Conservation (phyloP, 2,329 filamentous ascomycete genomes). For the Fusarium sp. region DNA sequence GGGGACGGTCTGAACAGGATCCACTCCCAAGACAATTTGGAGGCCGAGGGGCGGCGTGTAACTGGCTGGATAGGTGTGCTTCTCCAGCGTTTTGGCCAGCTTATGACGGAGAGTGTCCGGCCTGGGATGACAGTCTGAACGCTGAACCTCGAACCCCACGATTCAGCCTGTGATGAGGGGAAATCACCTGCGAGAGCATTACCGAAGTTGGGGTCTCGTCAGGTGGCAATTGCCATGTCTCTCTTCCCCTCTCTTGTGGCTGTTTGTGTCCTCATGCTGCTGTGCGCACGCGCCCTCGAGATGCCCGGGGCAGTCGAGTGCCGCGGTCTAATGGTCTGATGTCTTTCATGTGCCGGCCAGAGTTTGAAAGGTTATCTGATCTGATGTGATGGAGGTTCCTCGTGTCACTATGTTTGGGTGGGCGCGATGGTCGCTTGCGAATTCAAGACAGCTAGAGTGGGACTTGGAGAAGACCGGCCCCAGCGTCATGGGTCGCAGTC, state of each 20-base stretch:
- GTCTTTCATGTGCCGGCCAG: constrained; percentile 28
- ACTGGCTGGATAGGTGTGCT: constrained; percentile 33
- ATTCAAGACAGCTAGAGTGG: constrained; percentile 15
- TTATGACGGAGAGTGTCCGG: constrained; percentile 28
- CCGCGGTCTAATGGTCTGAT: constrained; percentile 21
- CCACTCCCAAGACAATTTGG: constrained; percentile 35
- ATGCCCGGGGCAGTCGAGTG: constrained; percentile 9
- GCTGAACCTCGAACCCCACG: constrained; percentile 24
- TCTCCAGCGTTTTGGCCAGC: constrained; percentile 12
- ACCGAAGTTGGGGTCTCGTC: constrained; percentile 8
- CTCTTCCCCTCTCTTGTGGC: constrained; percentile 3
- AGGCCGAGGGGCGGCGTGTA: constrained; percentile 31
- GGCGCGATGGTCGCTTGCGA: neutral
- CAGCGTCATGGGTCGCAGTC: constrained; percentile 31
- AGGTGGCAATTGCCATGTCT: constrained; percentile 20
- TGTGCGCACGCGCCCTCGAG: constrained; percentile 1
- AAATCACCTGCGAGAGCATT: neutral
- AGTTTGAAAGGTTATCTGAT: constrained; percentile 10
- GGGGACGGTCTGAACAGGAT: constrained; percentile 26
- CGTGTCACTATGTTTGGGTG: neutral
- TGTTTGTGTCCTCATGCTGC: constrained; percentile 9
- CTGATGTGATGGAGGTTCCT: constrained; percentile 2
- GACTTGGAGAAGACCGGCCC: constrained; percentile 9
- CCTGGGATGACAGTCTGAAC: constrained; percentile 1
- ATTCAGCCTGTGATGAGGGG: constrained; percentile 28